Evolutionary conservation across 352 stramenopile species (phyloP), one percentile per base, ranked within the genome.

Genomic region (Phytophthora vignae): DNA sequence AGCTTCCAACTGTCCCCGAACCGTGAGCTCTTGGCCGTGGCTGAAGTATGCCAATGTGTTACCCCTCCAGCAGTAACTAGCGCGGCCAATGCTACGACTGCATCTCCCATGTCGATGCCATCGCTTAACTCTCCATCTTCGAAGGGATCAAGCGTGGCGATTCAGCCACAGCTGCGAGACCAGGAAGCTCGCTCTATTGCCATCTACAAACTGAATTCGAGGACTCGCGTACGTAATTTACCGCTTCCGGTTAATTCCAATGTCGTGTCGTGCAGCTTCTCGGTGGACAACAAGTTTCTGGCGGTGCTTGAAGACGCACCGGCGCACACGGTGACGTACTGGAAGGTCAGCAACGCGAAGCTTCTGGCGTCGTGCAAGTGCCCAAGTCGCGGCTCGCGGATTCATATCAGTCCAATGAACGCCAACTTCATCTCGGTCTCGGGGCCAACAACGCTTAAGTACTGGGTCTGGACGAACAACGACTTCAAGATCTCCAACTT

Each of bases 401-500:
- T 96, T 62, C 84, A 83, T 55, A 91, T 96, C 71, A 82, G 82
- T 58, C 88, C 88, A 25, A 78, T 71, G 22, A 94, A 93, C 31
- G 44, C 77, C 5, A 92, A 83, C 64, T 93, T 90, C 60, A 80
- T 96, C 54, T 92, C 87, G 3, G 85, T 94, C 8, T 94, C 87
- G 3, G 88, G 88, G 0, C 87, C 87, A 1, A 92, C 86, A 67
- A 85, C 91, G 4, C 73, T 95, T 7, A 93, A 93, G 46, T 91
- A 88, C 57, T 95, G 87, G 87, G 64, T 91, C 10, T 90, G 89
- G 78, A 91, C 81, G 2, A 91, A 90, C 25, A 90, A 81, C 48
- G 87, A 93, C 46, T 91, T 94, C 60, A 90, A 88, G 46, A 94
- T 91, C 53, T 78, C 81, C 22, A 93, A 92, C 54, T 90, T 94